These are phyloP conservation scores for Aschersonia sp. DNA, from an alignment of 2,329 filamentous ascomycete species.

Conservation along the genomic window DNA sequence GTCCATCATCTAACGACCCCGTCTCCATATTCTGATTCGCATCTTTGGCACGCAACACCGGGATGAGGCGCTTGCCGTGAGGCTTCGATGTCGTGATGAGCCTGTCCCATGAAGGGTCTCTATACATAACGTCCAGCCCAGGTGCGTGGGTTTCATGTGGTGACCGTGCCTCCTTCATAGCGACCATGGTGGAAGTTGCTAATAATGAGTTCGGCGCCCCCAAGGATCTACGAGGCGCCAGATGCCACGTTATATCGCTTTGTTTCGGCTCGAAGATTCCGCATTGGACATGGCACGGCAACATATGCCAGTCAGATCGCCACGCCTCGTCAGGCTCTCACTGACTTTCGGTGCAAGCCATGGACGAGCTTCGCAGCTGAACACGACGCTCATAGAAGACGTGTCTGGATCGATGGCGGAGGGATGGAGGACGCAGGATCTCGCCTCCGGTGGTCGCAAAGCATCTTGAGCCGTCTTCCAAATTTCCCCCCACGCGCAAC, in stretches of 20 bases:
- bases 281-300: too few species aligned
- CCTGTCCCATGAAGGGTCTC: slow-evolving; percentile 1
- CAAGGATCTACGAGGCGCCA: not conserved
- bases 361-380: not conserved
- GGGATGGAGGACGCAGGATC: not conserved
- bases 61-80: not conserved
- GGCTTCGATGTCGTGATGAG: not conserved
- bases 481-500: not conserved
- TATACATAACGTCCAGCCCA: not conserved
- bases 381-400: not conserved
- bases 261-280: not conserved
- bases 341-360: not conserved
- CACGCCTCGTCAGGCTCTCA: not conserved
- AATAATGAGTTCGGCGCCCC: not conserved
- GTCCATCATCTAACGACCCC: not conserved
- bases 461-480: not conserved
- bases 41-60: slow-evolving; percentile 1
- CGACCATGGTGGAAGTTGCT: not conserved
- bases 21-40: not conserved
- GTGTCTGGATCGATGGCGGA: not conserved
- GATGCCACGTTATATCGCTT: not conserved
- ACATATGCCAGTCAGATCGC: not conserved
- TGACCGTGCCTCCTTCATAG: not conserved
- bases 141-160: not conserved
- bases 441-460: not conserved